phyloP scores from a whole-genome alignment of 345 rosid genomes.

The Heritiera fomes region DNA sequence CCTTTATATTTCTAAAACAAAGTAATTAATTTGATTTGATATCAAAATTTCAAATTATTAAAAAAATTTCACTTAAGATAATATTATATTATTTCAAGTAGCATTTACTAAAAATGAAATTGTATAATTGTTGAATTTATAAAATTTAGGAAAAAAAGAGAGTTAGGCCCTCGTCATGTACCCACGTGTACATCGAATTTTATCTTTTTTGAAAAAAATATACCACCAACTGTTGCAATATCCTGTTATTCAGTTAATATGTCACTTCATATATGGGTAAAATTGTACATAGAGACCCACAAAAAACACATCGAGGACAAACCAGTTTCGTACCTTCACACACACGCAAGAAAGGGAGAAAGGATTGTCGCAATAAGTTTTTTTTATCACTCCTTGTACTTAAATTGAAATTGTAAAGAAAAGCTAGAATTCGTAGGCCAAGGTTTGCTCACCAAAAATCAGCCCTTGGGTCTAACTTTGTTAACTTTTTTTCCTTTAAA shows the following conservation, averaged over 20 bases:
- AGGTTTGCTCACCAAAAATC: conserved; percentile 25
- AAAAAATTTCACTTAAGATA: too few species aligned
- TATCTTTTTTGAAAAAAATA: neutral
- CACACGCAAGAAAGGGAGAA: conserved; percentile 21
- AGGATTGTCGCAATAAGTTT: neutral
- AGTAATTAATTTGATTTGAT: too few species aligned
- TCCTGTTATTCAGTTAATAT: neutral
- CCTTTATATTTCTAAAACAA: too few species aligned
- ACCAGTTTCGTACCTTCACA: conserved; percentile 21
- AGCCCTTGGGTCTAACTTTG: neutral
- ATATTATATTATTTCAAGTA: neutral
- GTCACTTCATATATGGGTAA: neutral
- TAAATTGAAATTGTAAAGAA: conserved; percentile 18
- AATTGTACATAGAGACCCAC: conserved; percentile 23
- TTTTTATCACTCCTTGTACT: conserved; percentile 23
- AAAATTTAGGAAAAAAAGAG: too few species aligned
- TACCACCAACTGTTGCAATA: neutral
- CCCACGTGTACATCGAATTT: too few species aligned
- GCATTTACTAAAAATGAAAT: neutral
- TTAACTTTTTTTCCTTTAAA: conserved; percentile 1
- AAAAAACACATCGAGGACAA: conserved; percentile 14
- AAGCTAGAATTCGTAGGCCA: conserved; percentile 38
- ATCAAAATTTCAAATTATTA: too few species aligned
- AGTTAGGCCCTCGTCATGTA: too few species aligned
- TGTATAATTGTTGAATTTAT: too few species aligned